These are phyloP conservation scores for Lippia alba DNA, from an alignment of 305 asterid species.

Conservation along the genomic window DNA sequence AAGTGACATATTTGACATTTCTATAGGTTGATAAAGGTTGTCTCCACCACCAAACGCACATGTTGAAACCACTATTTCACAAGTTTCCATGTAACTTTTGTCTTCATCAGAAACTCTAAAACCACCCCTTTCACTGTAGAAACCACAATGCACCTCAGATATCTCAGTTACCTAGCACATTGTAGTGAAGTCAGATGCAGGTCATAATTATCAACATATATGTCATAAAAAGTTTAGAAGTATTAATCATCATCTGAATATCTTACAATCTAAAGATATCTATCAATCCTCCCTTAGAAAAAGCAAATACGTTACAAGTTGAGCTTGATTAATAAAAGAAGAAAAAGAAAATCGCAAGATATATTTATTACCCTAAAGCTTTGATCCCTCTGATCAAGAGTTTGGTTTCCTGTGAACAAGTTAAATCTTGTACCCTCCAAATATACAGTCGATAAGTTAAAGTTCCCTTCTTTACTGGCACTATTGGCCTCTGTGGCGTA, in stretches of 20 bases:
- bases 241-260: constrained; percentile 18
- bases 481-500: constrained; percentile 56
- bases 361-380: constrained; percentile 66
- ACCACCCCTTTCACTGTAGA: constrained; percentile 85
- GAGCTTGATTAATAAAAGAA: constrained; percentile 1
- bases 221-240: constrained; percentile 14
- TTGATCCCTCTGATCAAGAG: constrained; percentile 72
- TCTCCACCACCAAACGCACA: constrained; percentile 99
- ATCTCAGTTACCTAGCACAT: constrained; percentile 65
- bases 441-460: constrained; percentile 47
- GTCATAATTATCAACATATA: constrained; percentile 1
- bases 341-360: constrained; percentile 10
- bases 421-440: constrained; percentile 68
- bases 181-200: constrained; percentile 1
- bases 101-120: constrained; percentile 84
- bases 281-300: constrained; percentile 20
- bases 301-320: not conserved
- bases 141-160: constrained; percentile 79
- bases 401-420: constrained; percentile 88
- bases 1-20: constrained; percentile 83
- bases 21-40: constrained; percentile 97
- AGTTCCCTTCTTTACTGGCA: constrained; percentile 42
- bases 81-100: constrained; percentile 67
- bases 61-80: constrained; percentile 91
- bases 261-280: constrained; percentile 13